Evolutionary conservation across 1,284 basidiomycete genomes (phyloP), one percentile per base, ranked within the genome.

Genomic region (Marasmius tenuissimus): DNA sequence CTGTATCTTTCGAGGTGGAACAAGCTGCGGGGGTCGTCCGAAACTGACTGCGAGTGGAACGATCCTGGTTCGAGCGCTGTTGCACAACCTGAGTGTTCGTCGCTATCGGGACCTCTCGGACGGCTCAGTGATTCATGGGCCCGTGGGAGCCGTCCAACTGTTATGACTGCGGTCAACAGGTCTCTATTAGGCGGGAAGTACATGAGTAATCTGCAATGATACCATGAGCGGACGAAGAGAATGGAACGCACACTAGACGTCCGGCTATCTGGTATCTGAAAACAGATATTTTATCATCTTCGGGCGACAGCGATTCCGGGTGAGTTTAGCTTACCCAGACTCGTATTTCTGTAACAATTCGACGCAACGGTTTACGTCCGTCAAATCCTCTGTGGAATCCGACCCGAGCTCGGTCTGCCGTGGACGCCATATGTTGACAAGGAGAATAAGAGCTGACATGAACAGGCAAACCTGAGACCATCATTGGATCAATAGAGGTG

Each of bases 401-500:
- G 74, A 76, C 14, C 76, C 73, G 18, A 85, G 84, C 14, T 83
- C n/a, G 8, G 12, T 81, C 56, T 82, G 80, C 69, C 84, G 85
- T n/a, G 85, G 85, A 10, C 87, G 85, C 84, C 91, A 93, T 27
- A 92, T 85, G 65, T 86, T 89, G 64, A 93, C 77, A 55, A 93
- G 74, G 3, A 93, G 76, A 18, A 92, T 84, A 59, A 91, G 82
- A 0, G 82, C 87, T 0, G 87, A 79, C 0, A 85, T 86, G 71
- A 89, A 91, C 1, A 85, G 77, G 6, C 72, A 34, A 61, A 78
- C 72, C 75, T 78, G 10, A 27, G 50, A 48, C 35, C 35, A 57
- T 53, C 11, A 48, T 33, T 38, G 5, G 9, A 4, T 5, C 12
- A 27, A 45, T 16, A 16, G 27, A 20, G 14, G 14, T 35, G n/a